Percentiles rank a stretch among this genome's conserved stretches.
These are phyloP conservation scores for Elaphomyces granulatus DNA, from an alignment of 495 filamentous ascomycete genomes.

Conservation along the genomic window DNA sequence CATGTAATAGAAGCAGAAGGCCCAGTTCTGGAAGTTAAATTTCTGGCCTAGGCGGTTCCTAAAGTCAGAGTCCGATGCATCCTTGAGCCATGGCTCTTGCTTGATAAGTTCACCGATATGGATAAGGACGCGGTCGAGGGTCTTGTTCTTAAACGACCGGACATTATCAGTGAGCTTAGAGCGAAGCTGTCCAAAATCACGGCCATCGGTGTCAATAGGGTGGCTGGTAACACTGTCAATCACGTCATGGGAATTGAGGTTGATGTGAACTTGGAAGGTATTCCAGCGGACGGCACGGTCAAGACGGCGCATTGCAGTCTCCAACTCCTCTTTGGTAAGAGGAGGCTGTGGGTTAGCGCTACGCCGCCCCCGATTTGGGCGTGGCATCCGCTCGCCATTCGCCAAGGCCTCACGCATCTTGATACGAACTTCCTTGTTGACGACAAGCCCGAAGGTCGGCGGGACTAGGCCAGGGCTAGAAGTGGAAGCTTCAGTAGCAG, in stretches of 20 bases:
- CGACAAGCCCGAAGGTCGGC: no score
- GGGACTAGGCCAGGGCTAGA: no score
- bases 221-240: neutral
- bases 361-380: neutral
- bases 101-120: no score
- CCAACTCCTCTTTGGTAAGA: neutral
- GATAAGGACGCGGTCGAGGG: neutral
- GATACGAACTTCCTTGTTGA: no score
- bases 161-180: neutral
- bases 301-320: neutral
- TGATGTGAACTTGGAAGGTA: neutral
- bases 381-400: neutral
- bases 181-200: neutral
- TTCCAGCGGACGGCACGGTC: neutral
- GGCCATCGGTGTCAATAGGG: neutral
- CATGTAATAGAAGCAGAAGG: no score
- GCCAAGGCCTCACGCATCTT: neutral
- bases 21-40: no score
- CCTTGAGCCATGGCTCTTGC: no score
- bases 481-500: no score
- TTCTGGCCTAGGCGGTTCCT: slow-evolving; percentile 13
- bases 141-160: neutral
- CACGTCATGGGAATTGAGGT: neutral
- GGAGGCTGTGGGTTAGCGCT: neutral
- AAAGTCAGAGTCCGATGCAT: slow-evolving; percentile 1